These are phyloP conservation scores for Candida tallmaniae DNA, from an alignment of 805 yeast genomes.

Conservation along the genomic window DNA sequence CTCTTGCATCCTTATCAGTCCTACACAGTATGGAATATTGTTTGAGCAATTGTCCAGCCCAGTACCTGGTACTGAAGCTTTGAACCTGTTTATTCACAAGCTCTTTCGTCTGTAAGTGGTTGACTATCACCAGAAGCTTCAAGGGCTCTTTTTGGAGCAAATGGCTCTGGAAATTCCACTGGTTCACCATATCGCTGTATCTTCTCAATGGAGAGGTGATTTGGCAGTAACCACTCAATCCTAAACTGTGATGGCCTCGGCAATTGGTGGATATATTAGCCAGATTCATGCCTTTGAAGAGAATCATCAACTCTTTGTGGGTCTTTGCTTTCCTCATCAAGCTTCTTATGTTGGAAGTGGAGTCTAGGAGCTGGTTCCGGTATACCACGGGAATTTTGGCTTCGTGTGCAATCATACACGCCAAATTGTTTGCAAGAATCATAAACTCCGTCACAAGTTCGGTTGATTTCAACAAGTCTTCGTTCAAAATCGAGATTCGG, in stretches of 20 bases:
- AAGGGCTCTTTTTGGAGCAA: slow-evolving; percentile 7
- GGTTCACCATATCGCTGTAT: slow-evolving; percentile 74
- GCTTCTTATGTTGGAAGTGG: slow-evolving; percentile 16
- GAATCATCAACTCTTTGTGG: slow-evolving; percentile 37
- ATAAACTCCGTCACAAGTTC: slow-evolving; percentile 76
- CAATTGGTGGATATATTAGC: slow-evolving; percentile 49
- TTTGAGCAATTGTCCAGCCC: slow-evolving; percentile 34
- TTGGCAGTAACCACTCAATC: slow-evolving; percentile 58
- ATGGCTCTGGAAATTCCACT: slow-evolving; percentile 54
- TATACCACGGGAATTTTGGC: slow-evolving; percentile 52
- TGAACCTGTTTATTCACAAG: slow-evolving; percentile 21
- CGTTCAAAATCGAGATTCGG: slow-evolving; percentile 12
- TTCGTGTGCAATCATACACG: slow-evolving; percentile 43
- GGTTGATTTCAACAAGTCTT: slow-evolving; percentile 35
- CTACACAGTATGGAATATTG: slow-evolving; percentile 15
- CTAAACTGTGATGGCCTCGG: slow-evolving; percentile 56
- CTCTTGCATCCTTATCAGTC: not conserved
- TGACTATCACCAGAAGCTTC: slow-evolving; percentile 16
- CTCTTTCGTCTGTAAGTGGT: slow-evolving; percentile 30
- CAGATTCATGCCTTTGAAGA: slow-evolving; percentile 45
- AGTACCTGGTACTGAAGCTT: slow-evolving; percentile 24
- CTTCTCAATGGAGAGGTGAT: slow-evolving; percentile 90
- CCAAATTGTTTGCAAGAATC: slow-evolving; percentile 70
- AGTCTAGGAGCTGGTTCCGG: slow-evolving; percentile 23
- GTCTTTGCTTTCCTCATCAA: slow-evolving; percentile 16